Percentiles rank a stretch among this genome's conserved stretches.
phyloP scores from a whole-genome alignment of 2,329 filamentous ascomycete genomes.

The Apiospora marii region DNA sequence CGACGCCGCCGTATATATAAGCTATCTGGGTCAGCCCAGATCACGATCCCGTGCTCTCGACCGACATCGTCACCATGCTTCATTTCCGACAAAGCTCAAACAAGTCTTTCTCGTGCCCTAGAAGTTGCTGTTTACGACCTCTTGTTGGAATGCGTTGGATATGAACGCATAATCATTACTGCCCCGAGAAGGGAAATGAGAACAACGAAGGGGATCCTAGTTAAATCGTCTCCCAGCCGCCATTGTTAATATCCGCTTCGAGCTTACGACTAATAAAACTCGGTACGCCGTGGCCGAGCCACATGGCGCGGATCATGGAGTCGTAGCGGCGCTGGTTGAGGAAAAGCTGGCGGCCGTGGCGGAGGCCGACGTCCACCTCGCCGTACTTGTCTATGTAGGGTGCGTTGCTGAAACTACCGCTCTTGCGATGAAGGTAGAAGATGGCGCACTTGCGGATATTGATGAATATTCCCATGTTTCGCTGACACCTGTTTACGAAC shows the following conservation, averaged over 20 bases:
- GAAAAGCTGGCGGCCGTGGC: slow-evolving; percentile 87
- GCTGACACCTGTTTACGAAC: slow-evolving; percentile 72
- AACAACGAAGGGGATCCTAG: not conserved
- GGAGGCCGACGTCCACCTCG: slow-evolving; percentile 90
- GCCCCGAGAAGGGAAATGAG: not conserved
- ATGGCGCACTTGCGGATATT: slow-evolving; percentile 96
- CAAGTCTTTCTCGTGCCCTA: not conserved
- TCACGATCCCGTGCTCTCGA: not conserved
- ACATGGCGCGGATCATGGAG: slow-evolving; percentile 82
- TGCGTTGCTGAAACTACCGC: slow-evolving; percentile 85
- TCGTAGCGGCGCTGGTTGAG: slow-evolving; percentile 96
- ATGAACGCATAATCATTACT: not conserved
- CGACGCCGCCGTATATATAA: slow-evolving; percentile 1
- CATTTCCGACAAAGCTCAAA: not conserved
- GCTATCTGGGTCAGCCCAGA: not conserved
- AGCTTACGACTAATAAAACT: slow-evolving; percentile 89
- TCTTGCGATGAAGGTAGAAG: slow-evolving; percentile 82
- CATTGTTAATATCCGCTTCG: slow-evolving; percentile 95
- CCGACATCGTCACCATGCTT: not conserved
- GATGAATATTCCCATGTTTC: slow-evolving; percentile 91
- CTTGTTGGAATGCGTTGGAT: not conserved
- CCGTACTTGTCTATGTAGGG: slow-evolving; percentile 97
- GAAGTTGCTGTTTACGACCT: not conserved
- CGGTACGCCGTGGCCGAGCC: slow-evolving; percentile 86
- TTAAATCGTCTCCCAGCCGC: slow-evolving; percentile 90